These are phyloP conservation scores for Russula sp. DNA, from an alignment of 768 basidiomycete genomes.

Conservation along the genomic window DNA sequence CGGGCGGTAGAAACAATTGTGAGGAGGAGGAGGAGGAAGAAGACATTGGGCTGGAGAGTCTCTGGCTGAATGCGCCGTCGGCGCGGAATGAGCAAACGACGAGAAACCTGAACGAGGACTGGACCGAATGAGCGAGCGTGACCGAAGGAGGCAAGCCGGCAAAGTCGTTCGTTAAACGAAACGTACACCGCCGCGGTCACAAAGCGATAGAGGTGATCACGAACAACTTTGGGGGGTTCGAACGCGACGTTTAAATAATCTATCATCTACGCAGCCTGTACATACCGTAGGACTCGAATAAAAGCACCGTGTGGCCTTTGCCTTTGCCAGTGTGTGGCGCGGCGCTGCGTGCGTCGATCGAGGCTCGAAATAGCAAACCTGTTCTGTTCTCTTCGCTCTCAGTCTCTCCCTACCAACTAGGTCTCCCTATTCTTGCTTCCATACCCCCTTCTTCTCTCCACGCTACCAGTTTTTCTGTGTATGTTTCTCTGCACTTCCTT, in stretches of 20 bases:
- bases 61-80: not conserved
- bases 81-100: slow-evolving; percentile 2
- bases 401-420: not conserved
- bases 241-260: not conserved
- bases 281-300: not conserved
- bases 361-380: slow-evolving; percentile 3
- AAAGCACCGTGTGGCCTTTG: not conserved
- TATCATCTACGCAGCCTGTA: not conserved
- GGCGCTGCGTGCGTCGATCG: slow-evolving; percentile 9
- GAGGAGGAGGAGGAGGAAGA: slow-evolving; percentile 36
- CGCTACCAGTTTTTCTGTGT: not conserved
- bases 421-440: not conserved
- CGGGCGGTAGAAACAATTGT: slow-evolving; percentile 63
- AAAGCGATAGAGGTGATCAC: not conserved
- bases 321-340: slow-evolving; percentile 1
- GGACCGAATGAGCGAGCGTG: not conserved
- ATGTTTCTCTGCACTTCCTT: not conserved
- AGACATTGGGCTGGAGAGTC: slow-evolving; percentile 4
- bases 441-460: slow-evolving; percentile 9
- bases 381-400: not conserved
- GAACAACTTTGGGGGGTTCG: not conserved
- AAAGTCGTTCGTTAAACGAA: not conserved
- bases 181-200: slow-evolving; percentile 7
- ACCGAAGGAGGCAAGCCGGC: not conserved
- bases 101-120: not conserved